phyloP scores from a whole-genome alignment of 805 yeast genomes.

The Yarrowia sp. region DNA sequence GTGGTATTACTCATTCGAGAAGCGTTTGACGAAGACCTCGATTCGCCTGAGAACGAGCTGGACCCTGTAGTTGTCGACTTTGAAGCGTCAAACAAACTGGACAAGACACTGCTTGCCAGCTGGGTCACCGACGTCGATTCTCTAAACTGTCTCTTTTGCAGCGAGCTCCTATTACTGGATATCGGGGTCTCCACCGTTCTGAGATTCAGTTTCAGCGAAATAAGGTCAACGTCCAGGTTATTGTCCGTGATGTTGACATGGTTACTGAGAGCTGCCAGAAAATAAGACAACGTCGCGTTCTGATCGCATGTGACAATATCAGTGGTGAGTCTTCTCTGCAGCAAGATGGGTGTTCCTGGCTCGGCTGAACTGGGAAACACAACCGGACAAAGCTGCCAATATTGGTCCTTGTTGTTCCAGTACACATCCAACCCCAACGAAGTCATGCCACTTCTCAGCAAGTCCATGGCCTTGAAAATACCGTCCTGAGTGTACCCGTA shows the following conservation, averaged over 20 bases:
- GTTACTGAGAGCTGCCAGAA: slow-evolving; percentile 43
- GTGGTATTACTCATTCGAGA: slow-evolving; percentile 8
- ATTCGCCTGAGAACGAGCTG: background rate
- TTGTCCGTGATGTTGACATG: slow-evolving; percentile 56
- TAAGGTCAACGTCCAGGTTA: slow-evolving; percentile 54
- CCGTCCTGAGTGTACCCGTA: slow-evolving; percentile 48
- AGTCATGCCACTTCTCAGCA: slow-evolving; percentile 51
- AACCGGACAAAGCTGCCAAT: slow-evolving; percentile 65
- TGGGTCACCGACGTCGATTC: background rate
- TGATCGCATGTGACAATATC: slow-evolving; percentile 18
- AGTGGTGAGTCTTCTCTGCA: background rate
- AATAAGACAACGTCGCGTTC: slow-evolving; percentile 23
- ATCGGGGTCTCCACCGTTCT: slow-evolving; percentile 9
- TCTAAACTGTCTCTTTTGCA: background rate
- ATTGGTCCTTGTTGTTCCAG: slow-evolving; percentile 54
- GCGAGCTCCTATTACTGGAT: background rate
- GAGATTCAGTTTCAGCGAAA: slow-evolving; percentile 53
- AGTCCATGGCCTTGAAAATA: slow-evolving; percentile 42
- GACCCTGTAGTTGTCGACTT: background rate
- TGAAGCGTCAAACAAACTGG: background rate
- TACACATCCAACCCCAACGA: slow-evolving; percentile 57
- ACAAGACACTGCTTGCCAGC: background rate
- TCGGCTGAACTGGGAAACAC: slow-evolving; percentile 12
- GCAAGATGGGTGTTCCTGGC: slow-evolving; percentile 1
- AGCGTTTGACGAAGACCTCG: background rate